These are phyloP conservation scores for Nissolia schottii DNA, from an alignment of 306 rosid species.

Conservation along the genomic window DNA sequence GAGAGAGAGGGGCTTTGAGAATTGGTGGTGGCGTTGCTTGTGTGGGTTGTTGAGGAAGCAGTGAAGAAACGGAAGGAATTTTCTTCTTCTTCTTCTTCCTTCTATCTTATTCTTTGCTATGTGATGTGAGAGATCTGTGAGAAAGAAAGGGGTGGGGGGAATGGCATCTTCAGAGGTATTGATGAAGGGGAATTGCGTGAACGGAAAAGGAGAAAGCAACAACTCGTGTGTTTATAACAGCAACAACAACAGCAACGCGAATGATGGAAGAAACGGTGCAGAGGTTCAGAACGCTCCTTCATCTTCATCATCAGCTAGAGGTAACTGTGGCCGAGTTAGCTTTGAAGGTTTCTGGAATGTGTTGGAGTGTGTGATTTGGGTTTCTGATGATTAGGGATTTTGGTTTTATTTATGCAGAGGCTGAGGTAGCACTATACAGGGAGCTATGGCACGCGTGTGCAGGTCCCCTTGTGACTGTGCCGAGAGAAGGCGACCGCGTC, in stretches of 20 bases:
- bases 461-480: slow-evolving; percentile 91
- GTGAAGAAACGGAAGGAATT: not conserved
- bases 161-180: slow-evolving; percentile 72
- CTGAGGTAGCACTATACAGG: slow-evolving; percentile 68
- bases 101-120: not conserved
- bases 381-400: not conserved
- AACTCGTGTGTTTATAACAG: slow-evolving; percentile 24
- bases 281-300: slow-evolving; percentile 40
- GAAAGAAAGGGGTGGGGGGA: not conserved
- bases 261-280: slow-evolving; percentile 19
- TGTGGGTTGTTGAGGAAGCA: not conserved
- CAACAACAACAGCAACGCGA: no score
- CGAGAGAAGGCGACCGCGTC: slow-evolving; percentile 69
- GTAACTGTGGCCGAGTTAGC: slow-evolving; percentile 16
- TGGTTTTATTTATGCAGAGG: slow-evolving; percentile 41
- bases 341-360: not conserved
- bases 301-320: slow-evolving; percentile 26
- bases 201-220: slow-evolving; percentile 44
- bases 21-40: slow-evolving; percentile 11
- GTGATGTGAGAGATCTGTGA: slow-evolving; percentile 57
- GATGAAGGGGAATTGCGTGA: slow-evolving; percentile 45
- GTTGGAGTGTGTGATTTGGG: not conserved
- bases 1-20: slow-evolving; percentile 1
- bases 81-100: not conserved
- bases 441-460: slow-evolving; percentile 99